phyloP scores from a whole-genome alignment of 2,329 filamentous ascomycete species.

The Xylaria multiplex region DNA sequence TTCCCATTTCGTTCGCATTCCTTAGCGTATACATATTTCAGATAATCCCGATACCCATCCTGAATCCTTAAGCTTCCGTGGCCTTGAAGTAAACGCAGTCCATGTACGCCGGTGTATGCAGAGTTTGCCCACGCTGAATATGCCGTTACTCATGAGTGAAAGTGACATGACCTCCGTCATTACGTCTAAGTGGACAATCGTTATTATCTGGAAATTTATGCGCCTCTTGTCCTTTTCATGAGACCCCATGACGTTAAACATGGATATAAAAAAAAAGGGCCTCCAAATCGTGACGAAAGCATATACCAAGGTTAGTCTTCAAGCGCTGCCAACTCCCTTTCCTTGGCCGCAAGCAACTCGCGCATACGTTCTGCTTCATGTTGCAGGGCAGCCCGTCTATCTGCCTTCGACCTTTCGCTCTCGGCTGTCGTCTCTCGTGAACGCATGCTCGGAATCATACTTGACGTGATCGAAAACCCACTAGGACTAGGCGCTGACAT shows the following conservation, averaged over 20 bases:
- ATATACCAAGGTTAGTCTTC: conserved; percentile 43
- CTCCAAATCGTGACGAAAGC: background rate
- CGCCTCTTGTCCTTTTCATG: conserved; percentile 1
- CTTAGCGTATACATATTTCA: background rate
- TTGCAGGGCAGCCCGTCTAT: conserved; percentile 72
- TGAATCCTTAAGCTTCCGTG: background rate
- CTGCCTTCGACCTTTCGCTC: conserved; percentile 64
- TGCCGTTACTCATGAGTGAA: conserved; percentile 16
- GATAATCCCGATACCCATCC: conserved; percentile 1
- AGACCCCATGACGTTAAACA: background rate
- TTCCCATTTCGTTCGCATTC: conserved; percentile 5
- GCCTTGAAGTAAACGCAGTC: conserved; percentile 5
- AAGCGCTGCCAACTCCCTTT: conserved; percentile 73
- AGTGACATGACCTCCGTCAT: background rate
- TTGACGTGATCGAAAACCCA: conserved; percentile 51
- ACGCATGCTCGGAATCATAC: conserved; percentile 42
- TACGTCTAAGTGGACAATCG: background rate
- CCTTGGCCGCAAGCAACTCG: conserved; percentile 76
- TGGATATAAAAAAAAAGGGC: background rate
- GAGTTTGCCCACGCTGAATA: conserved; percentile 14
- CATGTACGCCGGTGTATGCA: conserved; percentile 32
- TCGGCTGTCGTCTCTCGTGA: conserved; percentile 53
- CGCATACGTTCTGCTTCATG: conserved; percentile 81
- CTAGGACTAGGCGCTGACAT: conserved; percentile 56
- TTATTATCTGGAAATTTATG: conserved; percentile 7